Percentiles rank a stretch among this genome's conserved stretches.
Conservation (phyloP, 2,329 filamentous ascomycete species). For the Pyrenochaeta sp. region DNA sequence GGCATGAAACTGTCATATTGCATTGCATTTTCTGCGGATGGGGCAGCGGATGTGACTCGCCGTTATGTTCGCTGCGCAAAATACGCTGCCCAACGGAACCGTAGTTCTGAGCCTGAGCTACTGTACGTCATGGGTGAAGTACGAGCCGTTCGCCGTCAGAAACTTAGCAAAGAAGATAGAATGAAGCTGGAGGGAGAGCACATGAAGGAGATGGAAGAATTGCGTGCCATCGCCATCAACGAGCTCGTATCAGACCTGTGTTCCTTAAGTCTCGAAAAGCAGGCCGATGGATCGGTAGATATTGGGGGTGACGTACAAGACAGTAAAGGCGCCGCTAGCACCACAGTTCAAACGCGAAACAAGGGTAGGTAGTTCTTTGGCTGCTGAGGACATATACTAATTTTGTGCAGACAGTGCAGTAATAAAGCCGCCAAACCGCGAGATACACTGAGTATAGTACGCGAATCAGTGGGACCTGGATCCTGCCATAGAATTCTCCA, state of each 20-base stretch:
- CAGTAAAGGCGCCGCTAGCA: not conserved
- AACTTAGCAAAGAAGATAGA: slow-evolving; percentile 81
- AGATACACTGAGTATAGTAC: not conserved
- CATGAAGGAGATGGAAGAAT: slow-evolving; percentile 73
- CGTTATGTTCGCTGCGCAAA: slow-evolving; percentile 63
- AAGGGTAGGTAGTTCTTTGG: not conserved
- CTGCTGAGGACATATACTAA: no score
- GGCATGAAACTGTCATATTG: slow-evolving; percentile 93
- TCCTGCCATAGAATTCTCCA: no score
- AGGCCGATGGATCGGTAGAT: not conserved
- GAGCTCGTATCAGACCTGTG: not conserved
- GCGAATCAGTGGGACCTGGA: no score
- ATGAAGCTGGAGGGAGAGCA: slow-evolving; percentile 81
- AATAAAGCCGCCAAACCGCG: not conserved
- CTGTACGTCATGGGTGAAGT: slow-evolving; percentile 92
- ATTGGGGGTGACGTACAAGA: not conserved
- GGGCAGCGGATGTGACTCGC: slow-evolving; percentile 67
- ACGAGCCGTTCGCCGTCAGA: slow-evolving; percentile 77
- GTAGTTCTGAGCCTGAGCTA: slow-evolving; percentile 84
- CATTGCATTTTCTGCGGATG: slow-evolving; percentile 90
- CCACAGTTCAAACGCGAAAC: not conserved
- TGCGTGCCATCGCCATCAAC: slow-evolving; percentile 42
- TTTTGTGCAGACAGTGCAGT: not conserved
- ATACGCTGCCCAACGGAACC: slow-evolving; percentile 67
- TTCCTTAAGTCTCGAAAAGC: not conserved